Conservation (phyloP, 2,329 filamentous ascomycete species). For the Diaporthe sp. region DNA sequence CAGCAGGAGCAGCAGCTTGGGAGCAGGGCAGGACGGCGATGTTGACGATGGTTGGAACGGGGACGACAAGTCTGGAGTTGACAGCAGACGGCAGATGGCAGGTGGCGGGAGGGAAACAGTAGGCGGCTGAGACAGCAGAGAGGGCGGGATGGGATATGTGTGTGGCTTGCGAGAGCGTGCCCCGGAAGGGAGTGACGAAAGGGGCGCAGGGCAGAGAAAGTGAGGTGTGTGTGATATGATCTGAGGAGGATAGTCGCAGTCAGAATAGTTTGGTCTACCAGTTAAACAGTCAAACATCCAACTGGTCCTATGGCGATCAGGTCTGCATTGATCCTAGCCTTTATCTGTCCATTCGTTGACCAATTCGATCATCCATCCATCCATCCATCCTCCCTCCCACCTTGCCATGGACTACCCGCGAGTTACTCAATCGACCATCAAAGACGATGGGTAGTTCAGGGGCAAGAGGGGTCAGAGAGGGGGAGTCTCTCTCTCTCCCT, state of each 20-base stretch:
- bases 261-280: neutral
- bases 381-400: neutral
- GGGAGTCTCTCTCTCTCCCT: too few relatives aligned
- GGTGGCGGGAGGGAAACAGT: neutral
- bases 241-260: neutral
- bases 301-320: constrained; percentile 3
- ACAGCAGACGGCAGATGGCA: neutral
- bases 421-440: neutral
- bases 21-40: neutral
- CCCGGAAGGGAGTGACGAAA: constrained; percentile 16
- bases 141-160: neutral
- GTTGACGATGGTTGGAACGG: neutral
- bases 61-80: neutral
- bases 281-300: neutral
- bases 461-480: neutral
- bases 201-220: neutral
- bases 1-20: too few relatives aligned
- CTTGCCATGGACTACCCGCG: neutral
- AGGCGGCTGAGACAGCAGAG: constrained; percentile 15
- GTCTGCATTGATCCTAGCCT: constrained; percentile 12
- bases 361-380: neutral
- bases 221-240: neutral
- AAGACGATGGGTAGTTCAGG: neutral
- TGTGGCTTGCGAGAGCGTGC: neutral
- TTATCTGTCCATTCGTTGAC: neutral